Percentiles rank a stretch among this genome's conserved stretches.
Conservation (phyloP, 768 basidiomycete genomes). For the Suillus lakei region DNA sequence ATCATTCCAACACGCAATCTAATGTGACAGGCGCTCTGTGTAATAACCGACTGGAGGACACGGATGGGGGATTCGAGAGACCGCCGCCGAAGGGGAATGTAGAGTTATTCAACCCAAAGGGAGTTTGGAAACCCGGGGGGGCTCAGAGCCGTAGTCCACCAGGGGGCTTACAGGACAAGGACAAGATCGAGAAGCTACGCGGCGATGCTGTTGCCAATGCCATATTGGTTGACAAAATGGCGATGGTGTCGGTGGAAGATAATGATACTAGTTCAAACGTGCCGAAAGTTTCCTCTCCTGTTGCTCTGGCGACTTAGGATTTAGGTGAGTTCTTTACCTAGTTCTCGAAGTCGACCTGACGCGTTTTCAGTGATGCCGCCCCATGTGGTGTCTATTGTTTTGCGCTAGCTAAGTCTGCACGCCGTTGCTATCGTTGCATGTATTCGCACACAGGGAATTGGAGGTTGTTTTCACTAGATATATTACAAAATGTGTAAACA, state of each 20-base stretch:
- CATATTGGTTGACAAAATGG: constrained; percentile 42
- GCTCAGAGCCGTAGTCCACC: constrained; percentile 19
- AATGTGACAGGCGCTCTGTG: constrained; percentile 9
- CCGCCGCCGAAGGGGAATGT: constrained; percentile 49
- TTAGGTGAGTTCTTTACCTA: constrained; percentile 19
- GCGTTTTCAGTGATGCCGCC: constrained; percentile 14
- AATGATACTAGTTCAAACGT: constrained; percentile 17
- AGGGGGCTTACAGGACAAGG: constrained; percentile 25
- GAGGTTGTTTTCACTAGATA: constrained; percentile 36
- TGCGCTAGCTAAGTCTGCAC: constrained; percentile 30
- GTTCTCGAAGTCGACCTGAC: constrained; percentile 10
- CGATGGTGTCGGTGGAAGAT: constrained; percentile 42
- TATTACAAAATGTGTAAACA: constrained; percentile 43
- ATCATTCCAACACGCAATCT: constrained; percentile 37
- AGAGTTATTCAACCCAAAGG: constrained; percentile 44
- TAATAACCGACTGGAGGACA: constrained; percentile 45
- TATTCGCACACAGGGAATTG: constrained; percentile 21
- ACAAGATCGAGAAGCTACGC: constrained; percentile 37
- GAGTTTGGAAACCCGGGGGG: constrained; percentile 27
- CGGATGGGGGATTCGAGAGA: constrained; percentile 51
- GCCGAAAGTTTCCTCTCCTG: constrained; percentile 17
- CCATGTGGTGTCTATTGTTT: constrained; percentile 20
- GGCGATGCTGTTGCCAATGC: constrained; percentile 40
- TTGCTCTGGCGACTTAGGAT: constrained; percentile 33
- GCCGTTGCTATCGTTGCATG: constrained; percentile 31